Conservation (phyloP, 2,329 filamentous ascomycete genomes). For the Metarhizium anisopliae region DNA sequence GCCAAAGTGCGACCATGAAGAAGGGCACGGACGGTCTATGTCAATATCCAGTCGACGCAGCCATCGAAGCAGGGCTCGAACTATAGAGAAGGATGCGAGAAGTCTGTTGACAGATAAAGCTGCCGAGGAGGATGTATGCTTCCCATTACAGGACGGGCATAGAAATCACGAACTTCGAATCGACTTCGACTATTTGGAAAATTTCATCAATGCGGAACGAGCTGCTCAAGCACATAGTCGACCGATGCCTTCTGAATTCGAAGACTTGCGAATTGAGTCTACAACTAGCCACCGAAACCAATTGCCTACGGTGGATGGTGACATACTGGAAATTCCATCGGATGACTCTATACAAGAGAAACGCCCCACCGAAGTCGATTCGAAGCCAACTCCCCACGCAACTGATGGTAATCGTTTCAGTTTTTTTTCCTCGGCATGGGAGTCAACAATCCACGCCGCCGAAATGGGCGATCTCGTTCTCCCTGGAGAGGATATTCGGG, state of each 20-base stretch:
- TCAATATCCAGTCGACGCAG: conserved; percentile 61
- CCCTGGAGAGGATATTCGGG: conserved; percentile 81
- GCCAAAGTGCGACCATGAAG: conserved; percentile 28
- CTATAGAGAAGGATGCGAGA: conserved; percentile 52
- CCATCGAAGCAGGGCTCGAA: conserved; percentile 46
- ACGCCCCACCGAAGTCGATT: conserved; percentile 22
- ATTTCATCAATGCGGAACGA: conserved; percentile 64
- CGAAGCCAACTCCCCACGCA: conserved; percentile 28
- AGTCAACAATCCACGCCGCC: conserved; percentile 84
- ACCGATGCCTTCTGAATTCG: conserved; percentile 30
- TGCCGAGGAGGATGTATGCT: conserved; percentile 82
- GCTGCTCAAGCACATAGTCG: conserved; percentile 40
- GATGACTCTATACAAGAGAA: conserved; percentile 41
- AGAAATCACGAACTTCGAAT: conserved; percentile 68
- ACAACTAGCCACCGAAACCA: conserved; percentile 21
- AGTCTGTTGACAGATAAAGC: conserved; percentile 58
- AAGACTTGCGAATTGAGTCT: conserved; percentile 22
- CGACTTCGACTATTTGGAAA: conserved; percentile 90
- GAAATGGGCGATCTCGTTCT: conserved; percentile 83
- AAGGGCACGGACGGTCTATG: conserved; percentile 56
- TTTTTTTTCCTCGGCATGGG: conserved; percentile 92
- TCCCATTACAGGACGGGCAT: conserved; percentile 62
- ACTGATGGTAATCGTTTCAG: conserved; percentile 75
- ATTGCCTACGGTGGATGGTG: conserved; percentile 44
- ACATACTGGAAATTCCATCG: conserved; percentile 45